These are phyloP conservation scores for Hymenoscyphus repandus DNA, from an alignment of 2,329 filamentous ascomycete genomes.

Conservation along the genomic window DNA sequence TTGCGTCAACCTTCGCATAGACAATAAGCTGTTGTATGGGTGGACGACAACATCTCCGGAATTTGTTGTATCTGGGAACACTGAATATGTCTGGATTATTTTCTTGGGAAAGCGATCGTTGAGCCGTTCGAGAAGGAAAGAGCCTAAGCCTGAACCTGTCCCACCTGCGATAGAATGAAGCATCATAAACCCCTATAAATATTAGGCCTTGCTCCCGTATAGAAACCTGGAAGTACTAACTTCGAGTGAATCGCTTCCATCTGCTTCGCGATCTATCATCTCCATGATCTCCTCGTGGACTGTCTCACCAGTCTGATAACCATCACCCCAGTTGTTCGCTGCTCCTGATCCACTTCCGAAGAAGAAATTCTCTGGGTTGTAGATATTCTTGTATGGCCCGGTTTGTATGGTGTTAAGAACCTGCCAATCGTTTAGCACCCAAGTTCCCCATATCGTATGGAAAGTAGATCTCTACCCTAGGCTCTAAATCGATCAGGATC, in stretches of 20 bases:
- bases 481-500: conserved; percentile 92
- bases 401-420: conserved; percentile 90
- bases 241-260: conserved; percentile 95
- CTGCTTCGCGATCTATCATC: conserved; percentile 98
- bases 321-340: conserved; percentile 97
- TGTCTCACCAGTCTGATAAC: conserved; percentile 85
- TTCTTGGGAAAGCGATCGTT: conserved; percentile 99
- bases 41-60: conserved; percentile 91
- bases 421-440: conserved; percentile 33
- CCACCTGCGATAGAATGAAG: conserved; percentile 96
- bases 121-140: conserved; percentile 87
- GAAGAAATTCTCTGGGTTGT: conserved; percentile 99
- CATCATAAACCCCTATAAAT: conserved; percentile 83
- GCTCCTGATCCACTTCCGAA: conserved; percentile 90
- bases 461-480: conserved; percentile 53
- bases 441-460: background rate
- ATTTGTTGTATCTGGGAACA: conserved; percentile 90
- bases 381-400: conserved; percentile 95
- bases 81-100: conserved; percentile 97
- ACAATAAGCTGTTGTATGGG: conserved; percentile 93
- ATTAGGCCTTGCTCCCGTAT: conserved; percentile 23
- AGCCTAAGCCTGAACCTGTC: conserved; percentile 92
- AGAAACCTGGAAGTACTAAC: conserved; percentile 35
- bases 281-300: conserved; percentile 98
- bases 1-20: conserved; percentile 85